These are phyloP conservation scores for Yamadazyma friedrichii DNA, from an alignment of 1,139 yeast species.

Conservation along the genomic window DNA sequence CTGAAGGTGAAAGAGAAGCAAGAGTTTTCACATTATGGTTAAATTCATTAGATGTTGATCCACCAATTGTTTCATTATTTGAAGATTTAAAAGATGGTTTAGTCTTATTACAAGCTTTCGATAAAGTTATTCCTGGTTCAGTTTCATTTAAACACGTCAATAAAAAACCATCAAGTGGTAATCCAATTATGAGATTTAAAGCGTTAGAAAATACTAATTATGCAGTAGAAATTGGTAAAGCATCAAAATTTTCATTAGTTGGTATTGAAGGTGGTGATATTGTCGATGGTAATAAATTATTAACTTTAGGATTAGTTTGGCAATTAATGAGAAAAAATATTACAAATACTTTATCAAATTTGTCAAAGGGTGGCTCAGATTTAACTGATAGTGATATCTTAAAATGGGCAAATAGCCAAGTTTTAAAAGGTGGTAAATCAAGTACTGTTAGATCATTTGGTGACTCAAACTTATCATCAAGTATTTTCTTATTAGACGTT, in stretches of 20 bases:
- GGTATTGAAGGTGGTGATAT: constrained; percentile 99
- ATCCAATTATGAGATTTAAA: constrained; percentile 82
- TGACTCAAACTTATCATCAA: constrained; percentile 73
- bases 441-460: constrained; percentile 75
- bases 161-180: constrained; percentile 71
- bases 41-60: constrained; percentile 93
- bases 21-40: constrained; percentile 97
- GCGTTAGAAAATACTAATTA: constrained; percentile 95
- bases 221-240: constrained; percentile 94
- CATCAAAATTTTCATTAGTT: constrained; percentile 86
- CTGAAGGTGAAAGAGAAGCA: constrained; percentile 99
- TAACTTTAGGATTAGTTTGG: constrained; percentile 97
- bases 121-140: constrained; percentile 91
- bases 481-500: constrained; percentile 83
- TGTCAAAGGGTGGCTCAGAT: constrained; percentile 64
- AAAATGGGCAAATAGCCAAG: constrained; percentile 91
- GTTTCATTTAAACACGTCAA: constrained; percentile 81
- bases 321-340: constrained; percentile 97
- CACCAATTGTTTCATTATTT: constrained; percentile 85
- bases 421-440: constrained; percentile 75
- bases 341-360: constrained; percentile 71
- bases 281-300: constrained; percentile 86
- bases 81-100: constrained; percentile 96
- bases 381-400: constrained; percentile 82
- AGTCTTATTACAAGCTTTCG: constrained; percentile 86